phyloP scores from a whole-genome alignment of 1,284 basidiomycete genomes.

The Wolfiporia cocos region DNA sequence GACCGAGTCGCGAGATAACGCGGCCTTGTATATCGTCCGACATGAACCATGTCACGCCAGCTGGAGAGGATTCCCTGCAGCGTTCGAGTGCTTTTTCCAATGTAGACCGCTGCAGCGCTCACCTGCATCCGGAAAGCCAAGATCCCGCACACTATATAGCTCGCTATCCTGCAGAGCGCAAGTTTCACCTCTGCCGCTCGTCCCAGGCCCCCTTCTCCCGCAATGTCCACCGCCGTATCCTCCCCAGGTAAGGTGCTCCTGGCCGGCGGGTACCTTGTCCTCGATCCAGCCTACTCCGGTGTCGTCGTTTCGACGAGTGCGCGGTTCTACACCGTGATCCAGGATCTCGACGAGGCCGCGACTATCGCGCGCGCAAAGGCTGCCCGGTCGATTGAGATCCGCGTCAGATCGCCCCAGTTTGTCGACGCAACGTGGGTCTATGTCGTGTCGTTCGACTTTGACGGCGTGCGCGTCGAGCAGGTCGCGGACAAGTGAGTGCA shows the following conservation, averaged over 20 bases:
- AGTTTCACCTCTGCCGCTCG: no score
- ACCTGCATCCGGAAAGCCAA: no score
- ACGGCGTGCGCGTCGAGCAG: conserved; percentile 39
- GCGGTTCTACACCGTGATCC: conserved; percentile 82
- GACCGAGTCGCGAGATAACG: conserved; percentile 4
- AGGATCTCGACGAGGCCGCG: conserved; percentile 19
- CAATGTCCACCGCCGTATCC: conserved; percentile 62
- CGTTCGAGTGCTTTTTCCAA: not conserved
- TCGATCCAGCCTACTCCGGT: conserved; percentile 80
- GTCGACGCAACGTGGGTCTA: conserved; percentile 77
- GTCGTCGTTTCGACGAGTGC: conserved; percentile 88
- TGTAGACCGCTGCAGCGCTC: not conserved
- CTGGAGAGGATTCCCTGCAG: not conserved
- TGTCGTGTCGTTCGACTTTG: conserved; percentile 37
- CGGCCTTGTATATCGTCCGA: not conserved
- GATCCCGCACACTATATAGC: no score
- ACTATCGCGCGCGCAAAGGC: conserved; percentile 8
- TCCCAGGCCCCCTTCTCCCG: not conserved
- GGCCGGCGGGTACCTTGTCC: conserved; percentile 92
- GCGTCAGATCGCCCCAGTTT: conserved; percentile 91
- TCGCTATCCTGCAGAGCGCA: no score
- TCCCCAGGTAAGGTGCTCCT: conserved; percentile 94
- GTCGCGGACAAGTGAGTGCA: conserved; percentile 35
- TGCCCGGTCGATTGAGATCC: conserved; percentile 38
- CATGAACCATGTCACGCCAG: conserved; percentile 4